These are phyloP conservation scores for Aspergillus costaricaensis DNA, from an alignment of 2,329 filamentous ascomycete genomes.

Conservation along the genomic window DNA sequence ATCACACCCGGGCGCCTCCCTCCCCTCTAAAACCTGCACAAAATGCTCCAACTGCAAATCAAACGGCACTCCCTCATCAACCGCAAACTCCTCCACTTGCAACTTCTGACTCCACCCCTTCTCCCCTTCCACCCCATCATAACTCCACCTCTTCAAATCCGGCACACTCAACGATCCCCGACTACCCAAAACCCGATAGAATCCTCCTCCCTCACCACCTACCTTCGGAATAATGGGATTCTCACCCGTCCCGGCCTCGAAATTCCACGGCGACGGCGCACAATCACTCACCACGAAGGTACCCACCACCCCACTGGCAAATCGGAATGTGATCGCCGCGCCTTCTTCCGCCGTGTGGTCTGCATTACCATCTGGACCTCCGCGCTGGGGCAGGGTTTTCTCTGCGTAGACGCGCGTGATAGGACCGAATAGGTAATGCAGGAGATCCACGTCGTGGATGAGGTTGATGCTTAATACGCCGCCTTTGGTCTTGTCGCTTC, in stretches of 20 bases:
- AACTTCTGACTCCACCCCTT: constrained; percentile 50
- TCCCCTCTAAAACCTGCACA: constrained; percentile 48
- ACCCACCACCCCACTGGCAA: constrained; percentile 57
- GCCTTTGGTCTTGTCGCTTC: constrained; percentile 41
- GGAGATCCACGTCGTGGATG: constrained; percentile 62
- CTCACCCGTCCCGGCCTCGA: constrained; percentile 61
- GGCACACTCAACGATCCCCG: constrained; percentile 48
- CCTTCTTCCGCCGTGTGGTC: constrained; percentile 57
- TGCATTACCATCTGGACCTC: constrained; percentile 17
- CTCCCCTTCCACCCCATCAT: constrained; percentile 35
- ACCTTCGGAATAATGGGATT: constrained; percentile 55
- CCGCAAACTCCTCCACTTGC: constrained; percentile 32
- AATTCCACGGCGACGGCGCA: constrained; percentile 55
- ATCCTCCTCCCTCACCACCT: neutral
- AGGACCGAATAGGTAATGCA: constrained; percentile 59
- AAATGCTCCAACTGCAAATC: constrained; percentile 57
- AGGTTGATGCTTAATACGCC: constrained; percentile 61
- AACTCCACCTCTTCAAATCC: constrained; percentile 55
- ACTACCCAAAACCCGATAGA: neutral
- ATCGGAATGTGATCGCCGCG: constrained; percentile 55
- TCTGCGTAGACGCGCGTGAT: constrained; percentile 57
- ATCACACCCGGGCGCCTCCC: neutral
- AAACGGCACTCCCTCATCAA: constrained; percentile 47
- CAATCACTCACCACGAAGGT: constrained; percentile 60
- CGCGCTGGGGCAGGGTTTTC: constrained; percentile 46